Percentiles rank a stretch among this genome's conserved stretches.
phyloP scores from a whole-genome alignment of 441 rosid genomes.

The Populus tomentosa region DNA sequence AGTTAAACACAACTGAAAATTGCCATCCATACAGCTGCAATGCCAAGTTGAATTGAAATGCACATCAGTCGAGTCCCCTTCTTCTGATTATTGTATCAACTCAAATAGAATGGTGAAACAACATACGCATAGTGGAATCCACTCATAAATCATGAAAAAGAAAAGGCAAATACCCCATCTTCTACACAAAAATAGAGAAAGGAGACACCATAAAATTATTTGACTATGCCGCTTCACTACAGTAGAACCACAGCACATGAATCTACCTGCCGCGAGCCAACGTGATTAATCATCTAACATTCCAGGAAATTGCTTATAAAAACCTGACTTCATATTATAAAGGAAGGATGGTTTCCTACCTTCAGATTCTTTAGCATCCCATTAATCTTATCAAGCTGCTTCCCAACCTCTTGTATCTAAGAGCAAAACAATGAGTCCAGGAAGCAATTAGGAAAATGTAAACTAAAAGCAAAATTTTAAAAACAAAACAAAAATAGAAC shows the following conservation, averaged over 20 bases:
- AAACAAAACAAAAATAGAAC: neutral
- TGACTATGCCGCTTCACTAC: neutral
- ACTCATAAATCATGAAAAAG: slow-evolving; percentile 1
- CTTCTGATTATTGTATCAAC: neutral
- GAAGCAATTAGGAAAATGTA: slow-evolving; percentile 6
- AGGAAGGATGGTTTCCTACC: slow-evolving; percentile 32
- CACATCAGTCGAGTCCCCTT: neutral
- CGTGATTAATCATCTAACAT: neutral
- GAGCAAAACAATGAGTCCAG: slow-evolving; percentile 7
- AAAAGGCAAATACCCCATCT: neutral
- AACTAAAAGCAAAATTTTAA: neutral
- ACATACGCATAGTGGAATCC: neutral
- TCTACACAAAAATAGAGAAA: neutral
- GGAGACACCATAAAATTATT: neutral
- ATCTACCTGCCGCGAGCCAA: neutral
- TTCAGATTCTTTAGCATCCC: slow-evolving; percentile 52
- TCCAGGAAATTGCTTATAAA: neutral
- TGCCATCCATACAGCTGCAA: neutral
- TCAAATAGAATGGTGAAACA: neutral
- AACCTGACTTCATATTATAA: neutral
- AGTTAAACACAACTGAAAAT: neutral
- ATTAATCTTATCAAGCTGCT: slow-evolving; percentile 50
- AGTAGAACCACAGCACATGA: neutral
- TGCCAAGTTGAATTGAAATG: neutral
- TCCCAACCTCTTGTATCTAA: slow-evolving; percentile 67